A percentile compares a stretch with the other conserved stretches of the same genome.
Conservation (phyloP, 2,329 filamentous ascomycete species). For the Chrysosporium queenslandicum region DNA sequence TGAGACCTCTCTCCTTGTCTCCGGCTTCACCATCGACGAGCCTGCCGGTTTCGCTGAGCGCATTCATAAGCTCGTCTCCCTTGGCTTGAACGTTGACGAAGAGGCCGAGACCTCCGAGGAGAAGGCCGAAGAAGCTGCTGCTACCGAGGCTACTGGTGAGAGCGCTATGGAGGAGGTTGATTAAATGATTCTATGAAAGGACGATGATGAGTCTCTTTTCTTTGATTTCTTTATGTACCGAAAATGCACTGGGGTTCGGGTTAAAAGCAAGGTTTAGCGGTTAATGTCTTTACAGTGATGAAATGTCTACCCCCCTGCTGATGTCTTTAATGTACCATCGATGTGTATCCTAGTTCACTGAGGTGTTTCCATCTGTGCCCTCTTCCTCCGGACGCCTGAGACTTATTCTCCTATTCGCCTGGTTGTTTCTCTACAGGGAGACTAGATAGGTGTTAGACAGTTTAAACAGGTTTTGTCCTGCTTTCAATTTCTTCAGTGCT, state of each 20-base stretch:
- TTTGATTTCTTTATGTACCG: constrained; percentile 6
- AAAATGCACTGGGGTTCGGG: constrained; percentile 13
- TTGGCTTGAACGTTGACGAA: constrained; percentile 96
- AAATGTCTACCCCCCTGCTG: neutral
- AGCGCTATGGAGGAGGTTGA: constrained; percentile 99
- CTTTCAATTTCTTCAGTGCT: neutral
- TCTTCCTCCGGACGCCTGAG: neutral
- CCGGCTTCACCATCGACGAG: constrained; percentile 99
- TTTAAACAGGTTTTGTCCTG: neutral
- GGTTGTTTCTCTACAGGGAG: neutral
- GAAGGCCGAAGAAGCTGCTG: constrained; percentile 48
- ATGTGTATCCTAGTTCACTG: constrained; percentile 2
- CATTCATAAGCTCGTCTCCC: constrained; percentile 98
- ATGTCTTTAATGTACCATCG: constrained; percentile 7
- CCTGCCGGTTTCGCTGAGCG: constrained; percentile 95
- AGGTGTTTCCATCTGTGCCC: neutral
- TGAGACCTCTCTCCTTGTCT: constrained; percentile 96
- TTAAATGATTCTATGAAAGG: constrained; percentile 45
- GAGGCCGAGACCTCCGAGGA: constrained; percentile 60
- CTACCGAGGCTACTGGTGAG: constrained; percentile 61
- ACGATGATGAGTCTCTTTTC: constrained; percentile 6
- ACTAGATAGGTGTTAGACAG: constrained; percentile 10
- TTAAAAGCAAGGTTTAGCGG: constrained; percentile 11
- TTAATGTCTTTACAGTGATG: constrained; percentile 11
- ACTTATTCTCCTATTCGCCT: neutral